Base-by-base conservation (phyloP, 1,284 basidiomycete species). In the Ceratobasidium sp. region DNA sequence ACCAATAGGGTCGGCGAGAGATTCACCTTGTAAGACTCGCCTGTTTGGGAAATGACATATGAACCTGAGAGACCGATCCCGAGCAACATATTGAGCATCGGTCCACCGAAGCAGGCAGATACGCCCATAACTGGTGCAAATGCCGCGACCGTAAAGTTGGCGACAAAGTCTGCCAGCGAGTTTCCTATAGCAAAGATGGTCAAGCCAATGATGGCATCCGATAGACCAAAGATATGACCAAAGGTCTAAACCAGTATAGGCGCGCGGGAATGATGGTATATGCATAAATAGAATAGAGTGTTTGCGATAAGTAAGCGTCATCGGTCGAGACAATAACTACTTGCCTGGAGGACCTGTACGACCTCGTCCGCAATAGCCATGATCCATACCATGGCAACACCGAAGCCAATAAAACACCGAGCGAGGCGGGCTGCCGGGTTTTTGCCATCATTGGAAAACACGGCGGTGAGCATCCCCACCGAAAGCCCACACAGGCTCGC, bases 171-270 rank as follows among this genome's bases (percentile, higher is more conserved):
- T 0, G 96, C 96, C 6, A 98, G 85, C 34, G 93, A 96, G 79
- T 98, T 98, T 25, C 96, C 96, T 35, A 98, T 86, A 0, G 96
- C 96, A 75, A 99, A 99, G 72, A 99, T 90, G 0, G 96, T 98
- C 57, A 98, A 81, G 2, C 96, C 96, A 64, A 99, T 91, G 76
- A 99, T 96, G 29, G 96, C 96, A 77, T 98, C 94, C n/a, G 93
- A 95, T 27, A 99, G 84, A 0, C 96, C 95, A 74, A 97, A 91
- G 69, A 98, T 92, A 78, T 91, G 87, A 17, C 96, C 96, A 74
- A 97, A 90, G 0, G 93, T 91, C 90, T 96, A 75, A 1, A 75
- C 1, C 27, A 10, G 22, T n/a, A 20, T 25, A 42, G 38, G 35
- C 62, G 65, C 3, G 60, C 68, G 27, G 72, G 53, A 49, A 50